A percentile compares a stretch with the other conserved stretches of the same genome.
These are phyloP conservation scores for Chytriomyces confervae DNA, from an alignment of 192 early-diverging fungal species.

Conservation along the genomic window DNA sequence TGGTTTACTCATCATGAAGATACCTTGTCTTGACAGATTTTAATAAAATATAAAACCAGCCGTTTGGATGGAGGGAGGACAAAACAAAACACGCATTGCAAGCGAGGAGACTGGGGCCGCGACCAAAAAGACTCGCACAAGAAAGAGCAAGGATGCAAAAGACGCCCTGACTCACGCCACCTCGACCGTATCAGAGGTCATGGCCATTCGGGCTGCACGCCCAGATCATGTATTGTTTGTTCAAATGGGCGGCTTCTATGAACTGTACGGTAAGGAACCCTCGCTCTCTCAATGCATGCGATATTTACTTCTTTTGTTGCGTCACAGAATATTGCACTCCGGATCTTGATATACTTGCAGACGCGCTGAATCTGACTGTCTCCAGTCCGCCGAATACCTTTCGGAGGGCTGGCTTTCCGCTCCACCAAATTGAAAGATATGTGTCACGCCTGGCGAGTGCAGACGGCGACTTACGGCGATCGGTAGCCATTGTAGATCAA, in stretches of 20 bases:
- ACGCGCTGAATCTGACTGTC: conserved; percentile 33
- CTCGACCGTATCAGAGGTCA: conserved; percentile 32
- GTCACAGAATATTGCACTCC: neutral
- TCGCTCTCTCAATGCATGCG: neutral
- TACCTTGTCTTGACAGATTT: too few relatives aligned
- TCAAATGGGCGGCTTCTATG: conserved; percentile 61
- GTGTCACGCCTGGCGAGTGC: conserved; percentile 38
- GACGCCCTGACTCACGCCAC: conserved; percentile 7
- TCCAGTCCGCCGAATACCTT: neutral
- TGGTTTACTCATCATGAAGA: too few relatives aligned
- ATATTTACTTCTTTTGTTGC: neutral
- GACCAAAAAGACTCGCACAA: too few relatives aligned
- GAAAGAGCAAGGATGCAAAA: too few relatives aligned
- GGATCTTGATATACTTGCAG: conserved; percentile 38
- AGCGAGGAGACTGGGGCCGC: too few relatives aligned
- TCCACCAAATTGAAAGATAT: conserved; percentile 30
- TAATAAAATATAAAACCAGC: too few relatives aligned
- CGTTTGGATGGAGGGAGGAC: too few relatives aligned
- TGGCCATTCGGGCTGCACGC: conserved; percentile 34
- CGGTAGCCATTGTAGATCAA: conserved; percentile 59
- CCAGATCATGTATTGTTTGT: conserved; percentile 50
- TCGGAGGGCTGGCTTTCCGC: conserved; percentile 51
- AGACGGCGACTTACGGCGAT: conserved; percentile 28
- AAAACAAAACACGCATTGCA: too few relatives aligned
- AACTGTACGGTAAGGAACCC: conserved; percentile 46